A percentile compares a stretch with the other conserved stretches of the same genome.
phyloP scores from a whole-genome alignment of 2,329 filamentous ascomycete species.

The Aspergillus sp. region DNA sequence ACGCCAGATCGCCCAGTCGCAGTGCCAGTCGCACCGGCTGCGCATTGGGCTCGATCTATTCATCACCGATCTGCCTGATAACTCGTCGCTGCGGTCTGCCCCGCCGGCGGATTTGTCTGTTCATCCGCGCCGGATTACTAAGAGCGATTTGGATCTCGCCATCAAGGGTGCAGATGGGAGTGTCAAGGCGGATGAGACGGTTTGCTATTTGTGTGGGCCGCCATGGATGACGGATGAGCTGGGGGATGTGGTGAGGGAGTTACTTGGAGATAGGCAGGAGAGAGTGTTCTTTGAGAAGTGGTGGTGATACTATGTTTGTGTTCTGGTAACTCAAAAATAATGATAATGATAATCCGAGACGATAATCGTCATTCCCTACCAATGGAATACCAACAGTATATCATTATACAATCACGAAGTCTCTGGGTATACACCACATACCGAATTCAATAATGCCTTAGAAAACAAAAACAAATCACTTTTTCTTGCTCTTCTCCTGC shows the following conservation, averaged over 20 bases:
- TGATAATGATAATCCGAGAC: not conserved
- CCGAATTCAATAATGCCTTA: no score
- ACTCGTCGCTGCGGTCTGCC: conserved; percentile 5
- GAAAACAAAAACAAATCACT: no score
- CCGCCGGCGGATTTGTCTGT: conserved; percentile 18
- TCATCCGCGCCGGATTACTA: conserved; percentile 26
- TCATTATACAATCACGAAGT: not conserved
- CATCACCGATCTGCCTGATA: conserved; percentile 19
- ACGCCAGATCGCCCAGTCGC: conserved; percentile 26
- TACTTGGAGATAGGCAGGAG: conserved; percentile 38
- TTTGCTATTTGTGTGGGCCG: conserved; percentile 62
- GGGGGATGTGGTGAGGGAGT: conserved; percentile 35
- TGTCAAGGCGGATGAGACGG: conserved; percentile 27
- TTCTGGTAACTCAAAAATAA: not conserved
- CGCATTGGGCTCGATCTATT: conserved; percentile 28
- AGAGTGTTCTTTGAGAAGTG: conserved; percentile 55
- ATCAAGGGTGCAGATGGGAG: conserved; percentile 22
- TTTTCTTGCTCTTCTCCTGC: not conserved
- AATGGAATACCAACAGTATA: no score
- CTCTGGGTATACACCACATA: not conserved
- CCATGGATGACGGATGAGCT: conserved; percentile 62
- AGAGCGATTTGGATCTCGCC: conserved; percentile 28
- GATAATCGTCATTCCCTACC: no score
- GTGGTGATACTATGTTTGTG: conserved; percentile 42
- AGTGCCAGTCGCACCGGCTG: conserved; percentile 18